phyloP scores from a whole-genome alignment of 2,329 filamentous ascomycete genomes.

The Ascomycota sp. region DNA sequence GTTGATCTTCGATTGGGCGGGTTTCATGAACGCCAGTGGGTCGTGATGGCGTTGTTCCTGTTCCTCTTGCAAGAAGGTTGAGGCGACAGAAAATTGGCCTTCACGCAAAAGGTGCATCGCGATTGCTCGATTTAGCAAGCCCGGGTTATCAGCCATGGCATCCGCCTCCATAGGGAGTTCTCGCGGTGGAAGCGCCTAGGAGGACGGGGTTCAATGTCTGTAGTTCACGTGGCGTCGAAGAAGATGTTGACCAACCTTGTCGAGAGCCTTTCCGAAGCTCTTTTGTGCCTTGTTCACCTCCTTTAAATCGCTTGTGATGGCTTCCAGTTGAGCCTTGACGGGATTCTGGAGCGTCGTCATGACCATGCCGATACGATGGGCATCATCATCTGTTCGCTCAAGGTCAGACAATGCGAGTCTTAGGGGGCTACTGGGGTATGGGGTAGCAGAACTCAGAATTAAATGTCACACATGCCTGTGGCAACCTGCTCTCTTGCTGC shows the following conservation, averaged over 20 bases:
- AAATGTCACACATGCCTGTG: slow-evolving; percentile 26
- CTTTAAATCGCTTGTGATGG: slow-evolving; percentile 59
- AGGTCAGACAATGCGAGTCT: background rate
- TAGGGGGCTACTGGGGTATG: background rate
- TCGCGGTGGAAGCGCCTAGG: slow-evolving; percentile 21
- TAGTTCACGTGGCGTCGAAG: background rate
- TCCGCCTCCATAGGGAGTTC: slow-evolving; percentile 60
- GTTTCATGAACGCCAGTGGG: slow-evolving; percentile 3
- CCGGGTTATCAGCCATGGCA: slow-evolving; percentile 50
- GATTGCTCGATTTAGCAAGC: slow-evolving; percentile 75
- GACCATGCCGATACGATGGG: slow-evolving; percentile 43
- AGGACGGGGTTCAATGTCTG: background rate
- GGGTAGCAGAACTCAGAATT: background rate
- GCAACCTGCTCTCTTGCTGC: slow-evolving; percentile 53
- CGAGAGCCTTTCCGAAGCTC: slow-evolving; percentile 64
- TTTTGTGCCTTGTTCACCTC: slow-evolving; percentile 64
- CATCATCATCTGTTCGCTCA: slow-evolving; percentile 10
- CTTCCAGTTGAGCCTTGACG: slow-evolving; percentile 58
- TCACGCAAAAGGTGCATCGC: slow-evolving; percentile 91
- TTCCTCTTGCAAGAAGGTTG: slow-evolving; percentile 60
- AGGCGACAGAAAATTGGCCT: slow-evolving; percentile 74
- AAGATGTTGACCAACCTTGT: slow-evolving; percentile 26
- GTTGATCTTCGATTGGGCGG: slow-evolving; percentile 6
- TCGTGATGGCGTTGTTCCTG: slow-evolving; percentile 13
- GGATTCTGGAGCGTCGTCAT: slow-evolving; percentile 73